These are phyloP conservation scores for Rhodofomes roseus DNA, from an alignment of 1,284 basidiomycete species.

Conservation along the genomic window DNA sequence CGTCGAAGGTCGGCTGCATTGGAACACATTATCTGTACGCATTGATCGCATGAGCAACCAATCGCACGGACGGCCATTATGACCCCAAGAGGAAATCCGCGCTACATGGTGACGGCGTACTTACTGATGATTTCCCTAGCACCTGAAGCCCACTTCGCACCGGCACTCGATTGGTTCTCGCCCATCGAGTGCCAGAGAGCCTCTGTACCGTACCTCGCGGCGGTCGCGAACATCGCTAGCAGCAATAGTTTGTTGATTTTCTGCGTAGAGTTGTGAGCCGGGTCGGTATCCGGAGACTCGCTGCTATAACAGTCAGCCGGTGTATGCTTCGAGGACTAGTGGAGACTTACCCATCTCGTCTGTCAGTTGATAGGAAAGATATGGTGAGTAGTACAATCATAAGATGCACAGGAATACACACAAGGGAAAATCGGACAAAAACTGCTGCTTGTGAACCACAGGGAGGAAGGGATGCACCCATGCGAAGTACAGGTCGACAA, in stretches of 20 bases:
- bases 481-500: slow-evolving; percentile 75
- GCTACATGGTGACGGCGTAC: slow-evolving; percentile 10
- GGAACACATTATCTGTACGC: slow-evolving; percentile 56
- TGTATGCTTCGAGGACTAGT: background rate
- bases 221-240: slow-evolving; percentile 74
- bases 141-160: slow-evolving; percentile 60
- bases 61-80: too few relatives aligned
- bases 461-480: slow-evolving; percentile 81
- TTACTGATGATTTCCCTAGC: slow-evolving; percentile 70
- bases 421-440: slow-evolving; percentile 50
- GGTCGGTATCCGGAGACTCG: background rate
- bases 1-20: slow-evolving; percentile 63
- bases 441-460: slow-evolving; percentile 68
- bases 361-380: background rate
- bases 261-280: slow-evolving; percentile 28
- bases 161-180: slow-evolving; percentile 62
- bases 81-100: too few relatives aligned
- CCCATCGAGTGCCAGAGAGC: slow-evolving; percentile 32
- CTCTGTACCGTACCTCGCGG: slow-evolving; percentile 64
- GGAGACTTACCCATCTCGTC: background rate
- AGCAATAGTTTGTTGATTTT: slow-evolving; percentile 69
- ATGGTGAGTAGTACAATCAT: background rate
- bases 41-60: background rate
- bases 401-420: slow-evolving; percentile 25
- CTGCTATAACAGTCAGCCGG: background rate